phyloP scores from a whole-genome alignment of 2,329 filamentous ascomycete species.

The Fusarium sp. region DNA sequence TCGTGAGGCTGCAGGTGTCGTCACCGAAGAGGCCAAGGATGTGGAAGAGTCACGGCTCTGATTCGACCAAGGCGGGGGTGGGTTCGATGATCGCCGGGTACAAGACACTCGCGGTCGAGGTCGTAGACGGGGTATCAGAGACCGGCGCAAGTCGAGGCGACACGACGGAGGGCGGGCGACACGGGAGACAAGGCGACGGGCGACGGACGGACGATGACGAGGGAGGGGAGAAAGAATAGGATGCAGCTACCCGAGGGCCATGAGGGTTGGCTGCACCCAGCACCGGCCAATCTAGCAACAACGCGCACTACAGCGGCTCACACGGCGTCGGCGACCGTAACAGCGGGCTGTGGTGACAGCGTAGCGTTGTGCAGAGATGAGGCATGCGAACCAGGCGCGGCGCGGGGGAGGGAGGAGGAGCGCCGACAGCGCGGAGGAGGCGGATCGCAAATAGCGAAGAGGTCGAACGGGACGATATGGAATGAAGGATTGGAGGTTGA shows the following conservation, averaged over 20 bases:
- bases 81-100: constrained; percentile 30
- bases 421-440: constrained; percentile 31
- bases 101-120: constrained; percentile 11
- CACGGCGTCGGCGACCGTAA: constrained; percentile 41
- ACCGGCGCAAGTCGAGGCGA: constrained; percentile 26
- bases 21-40: constrained; percentile 29
- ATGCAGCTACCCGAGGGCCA: constrained; percentile 46
- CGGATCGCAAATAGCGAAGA: constrained; percentile 20
- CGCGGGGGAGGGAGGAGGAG: constrained; percentile 29
- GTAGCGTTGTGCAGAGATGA: constrained; percentile 51
- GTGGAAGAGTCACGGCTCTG: constrained; percentile 27
- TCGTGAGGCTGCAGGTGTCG: constrained; percentile 38
- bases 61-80: constrained; percentile 29
- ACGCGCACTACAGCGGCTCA: constrained; percentile 40
- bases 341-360: constrained; percentile 39
- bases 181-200: constrained; percentile 23
- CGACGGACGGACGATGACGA: constrained; percentile 21
- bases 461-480: background rate
- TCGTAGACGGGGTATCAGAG: constrained; percentile 13
- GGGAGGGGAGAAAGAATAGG: constrained; percentile 25
- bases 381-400: constrained; percentile 48
- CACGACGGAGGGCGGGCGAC: constrained; percentile 15
- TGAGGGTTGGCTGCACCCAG: constrained; percentile 41
- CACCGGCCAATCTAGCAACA: constrained; percentile 34
- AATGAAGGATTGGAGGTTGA: background rate